These are phyloP conservation scores for Gigaspora rosea DNA, from an alignment of 192 early-diverging fungal species.

Conservation along the genomic window DNA sequence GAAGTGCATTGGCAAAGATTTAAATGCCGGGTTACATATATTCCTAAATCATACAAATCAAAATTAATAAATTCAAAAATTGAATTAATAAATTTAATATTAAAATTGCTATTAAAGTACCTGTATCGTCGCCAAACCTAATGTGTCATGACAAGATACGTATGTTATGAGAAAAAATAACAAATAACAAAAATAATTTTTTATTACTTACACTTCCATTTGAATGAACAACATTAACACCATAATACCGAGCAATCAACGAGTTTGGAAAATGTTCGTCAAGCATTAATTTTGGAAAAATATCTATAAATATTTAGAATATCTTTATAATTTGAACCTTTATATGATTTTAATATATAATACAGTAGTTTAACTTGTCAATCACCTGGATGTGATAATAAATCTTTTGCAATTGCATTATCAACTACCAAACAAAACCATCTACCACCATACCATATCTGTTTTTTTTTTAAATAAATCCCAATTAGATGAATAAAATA, in stretches of 20 bases:
- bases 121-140: background rate
- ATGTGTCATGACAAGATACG: background rate
- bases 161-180: background rate
- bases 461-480: background rate
- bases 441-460: background rate
- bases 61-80: background rate
- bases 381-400: too few species aligned
- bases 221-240: background rate
- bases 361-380: too few species aligned
- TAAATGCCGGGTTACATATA: background rate
- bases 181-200: background rate
- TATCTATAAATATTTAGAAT: background rate
- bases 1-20: background rate
- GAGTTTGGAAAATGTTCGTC: background rate
- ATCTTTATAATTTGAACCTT: background rate
- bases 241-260: background rate
- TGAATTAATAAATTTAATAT: background rate
- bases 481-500: background rate
- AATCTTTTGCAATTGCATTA: too few species aligned
- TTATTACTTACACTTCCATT: background rate
- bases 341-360: too few species aligned
- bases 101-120: background rate
- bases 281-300: background rate
- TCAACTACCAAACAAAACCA: background rate
- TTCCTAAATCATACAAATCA: background rate